A percentile compares a stretch with the other conserved stretches of the same genome.
Evolutionary conservation across 345 rosid genomes (phyloP).

Genomic region (Murraya koenigii): DNA sequence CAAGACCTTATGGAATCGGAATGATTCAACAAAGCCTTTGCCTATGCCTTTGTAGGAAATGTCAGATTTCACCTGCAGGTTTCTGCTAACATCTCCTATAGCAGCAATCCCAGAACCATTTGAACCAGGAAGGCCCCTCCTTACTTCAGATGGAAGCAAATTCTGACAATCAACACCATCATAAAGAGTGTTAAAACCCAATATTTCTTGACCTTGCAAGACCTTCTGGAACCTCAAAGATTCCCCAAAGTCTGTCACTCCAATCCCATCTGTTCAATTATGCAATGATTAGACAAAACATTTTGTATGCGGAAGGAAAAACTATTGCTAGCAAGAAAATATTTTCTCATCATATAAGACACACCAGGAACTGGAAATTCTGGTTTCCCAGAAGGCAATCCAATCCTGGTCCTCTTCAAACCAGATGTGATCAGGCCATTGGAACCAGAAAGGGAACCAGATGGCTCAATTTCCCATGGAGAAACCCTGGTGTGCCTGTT

Average conservation of each 20-base stretch:
- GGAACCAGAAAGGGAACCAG: slow-evolving; percentile 55
- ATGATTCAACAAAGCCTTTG: slow-evolving; percentile 63
- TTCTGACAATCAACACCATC: slow-evolving; percentile 46
- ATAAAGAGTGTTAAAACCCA: slow-evolving; percentile 53
- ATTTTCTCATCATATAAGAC: slow-evolving; percentile 8
- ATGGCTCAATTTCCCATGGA: slow-evolving; percentile 93
- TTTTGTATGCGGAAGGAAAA: background rate
- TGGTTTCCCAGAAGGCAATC: slow-evolving; percentile 61
- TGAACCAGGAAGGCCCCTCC: slow-evolving; percentile 39
- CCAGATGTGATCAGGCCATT: slow-evolving; percentile 51
- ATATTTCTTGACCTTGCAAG: slow-evolving; percentile 99
- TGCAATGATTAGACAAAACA: background rate
- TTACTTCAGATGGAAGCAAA: slow-evolving; percentile 33
- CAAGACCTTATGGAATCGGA: slow-evolving; percentile 84
- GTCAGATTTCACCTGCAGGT: slow-evolving; percentile 23
- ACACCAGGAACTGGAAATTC: slow-evolving; percentile 74
- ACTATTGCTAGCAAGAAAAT: background rate
- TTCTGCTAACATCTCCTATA: slow-evolving; percentile 27
- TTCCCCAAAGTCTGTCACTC: slow-evolving; percentile 83
- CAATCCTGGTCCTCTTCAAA: slow-evolving; percentile 81
- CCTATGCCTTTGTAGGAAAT: slow-evolving; percentile 45
- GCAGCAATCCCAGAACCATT: slow-evolving; percentile 32
- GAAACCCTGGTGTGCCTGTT: slow-evolving; percentile 72
- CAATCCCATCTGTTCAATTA: slow-evolving; percentile 59
- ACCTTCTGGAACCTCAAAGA: slow-evolving; percentile 93